A percentile compares a stretch with the other conserved stretches of the same genome.
phyloP scores from a whole-genome alignment of 225 moss, liverwort and hornwort genomes.

The Pseudoscleropodium purum region DNA sequence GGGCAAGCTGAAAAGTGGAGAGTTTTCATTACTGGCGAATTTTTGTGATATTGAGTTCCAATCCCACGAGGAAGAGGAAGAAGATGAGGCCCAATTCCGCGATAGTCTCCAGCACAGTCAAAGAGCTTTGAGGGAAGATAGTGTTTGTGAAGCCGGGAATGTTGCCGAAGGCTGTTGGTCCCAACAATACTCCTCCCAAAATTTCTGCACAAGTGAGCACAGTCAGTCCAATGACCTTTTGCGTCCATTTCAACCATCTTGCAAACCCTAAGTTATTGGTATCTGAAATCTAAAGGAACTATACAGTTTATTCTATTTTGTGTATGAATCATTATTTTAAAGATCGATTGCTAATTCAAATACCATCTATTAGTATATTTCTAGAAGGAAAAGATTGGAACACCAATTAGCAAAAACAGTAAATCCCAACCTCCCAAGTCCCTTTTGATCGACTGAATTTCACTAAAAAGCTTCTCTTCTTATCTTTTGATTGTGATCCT shows the following conservation, averaged over 20 bases:
- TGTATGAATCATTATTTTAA: not conserved
- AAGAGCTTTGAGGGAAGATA: slow-evolving; percentile 53
- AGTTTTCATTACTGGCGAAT: slow-evolving; percentile 32
- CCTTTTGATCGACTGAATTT: not conserved
- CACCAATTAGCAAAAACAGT: not conserved
- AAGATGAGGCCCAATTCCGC: slow-evolving; percentile 77
- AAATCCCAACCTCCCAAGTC: not conserved
- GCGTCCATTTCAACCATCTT: not conserved
- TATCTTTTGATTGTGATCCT: not conserved
- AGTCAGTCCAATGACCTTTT: not conserved
- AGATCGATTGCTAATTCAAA: not conserved
- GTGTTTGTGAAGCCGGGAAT: slow-evolving; percentile 46
- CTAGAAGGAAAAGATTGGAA: not conserved
- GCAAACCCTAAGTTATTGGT: not conserved
- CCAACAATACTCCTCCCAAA: slow-evolving; percentile 62
- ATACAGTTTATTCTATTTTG: not conserved
- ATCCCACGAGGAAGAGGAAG: slow-evolving; percentile 78
- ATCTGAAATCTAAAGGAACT: not conserved
- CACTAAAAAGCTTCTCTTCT: not conserved
- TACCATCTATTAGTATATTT: not conserved
- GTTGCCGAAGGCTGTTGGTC: slow-evolving; percentile 54
- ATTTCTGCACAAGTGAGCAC: slow-evolving; percentile 40
- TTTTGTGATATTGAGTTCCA: slow-evolving; percentile 54
- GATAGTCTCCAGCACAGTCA: slow-evolving; percentile 43
- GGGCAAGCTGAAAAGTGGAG: not conserved